Conservation (phyloP, 768 basidiomycete species). For the Panaeolus papilionaceus region DNA sequence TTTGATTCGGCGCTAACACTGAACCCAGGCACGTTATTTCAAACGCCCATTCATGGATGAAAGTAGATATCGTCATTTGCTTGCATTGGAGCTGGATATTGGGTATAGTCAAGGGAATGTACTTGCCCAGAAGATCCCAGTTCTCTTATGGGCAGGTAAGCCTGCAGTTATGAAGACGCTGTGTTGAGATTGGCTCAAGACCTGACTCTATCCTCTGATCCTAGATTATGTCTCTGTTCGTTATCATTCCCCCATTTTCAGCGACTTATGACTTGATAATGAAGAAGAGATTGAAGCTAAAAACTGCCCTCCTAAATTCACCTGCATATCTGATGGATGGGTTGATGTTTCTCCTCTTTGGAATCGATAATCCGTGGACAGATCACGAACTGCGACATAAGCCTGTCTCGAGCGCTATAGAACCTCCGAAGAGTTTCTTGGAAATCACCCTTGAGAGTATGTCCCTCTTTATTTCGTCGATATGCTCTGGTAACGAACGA, state of each 20-base stretch:
- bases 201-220: neutral
- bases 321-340: neutral
- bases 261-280: neutral
- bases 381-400: neutral
- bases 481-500: neutral
- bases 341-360: neutral
- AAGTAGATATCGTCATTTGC: neutral
- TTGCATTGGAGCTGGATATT: slow-evolving; percentile 2
- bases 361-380: neutral
- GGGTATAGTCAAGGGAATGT: neutral
- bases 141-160: neutral
- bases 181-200: neutral
- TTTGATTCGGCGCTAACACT: neutral
- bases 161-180: neutral
- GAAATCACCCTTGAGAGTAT: neutral
- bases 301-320: neutral
- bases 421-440: neutral
- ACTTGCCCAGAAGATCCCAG: neutral
- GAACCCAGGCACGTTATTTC: neutral
- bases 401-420: neutral
- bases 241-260: neutral
- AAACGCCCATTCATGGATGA: slow-evolving; percentile 4
- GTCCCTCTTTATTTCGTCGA: neutral
- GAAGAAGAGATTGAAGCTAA: neutral
- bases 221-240: slow-evolving; percentile 3